phyloP scores from a whole-genome alignment of 2,329 filamentous ascomycete genomes.

The Pseudogymnoascus sp. region DNA sequence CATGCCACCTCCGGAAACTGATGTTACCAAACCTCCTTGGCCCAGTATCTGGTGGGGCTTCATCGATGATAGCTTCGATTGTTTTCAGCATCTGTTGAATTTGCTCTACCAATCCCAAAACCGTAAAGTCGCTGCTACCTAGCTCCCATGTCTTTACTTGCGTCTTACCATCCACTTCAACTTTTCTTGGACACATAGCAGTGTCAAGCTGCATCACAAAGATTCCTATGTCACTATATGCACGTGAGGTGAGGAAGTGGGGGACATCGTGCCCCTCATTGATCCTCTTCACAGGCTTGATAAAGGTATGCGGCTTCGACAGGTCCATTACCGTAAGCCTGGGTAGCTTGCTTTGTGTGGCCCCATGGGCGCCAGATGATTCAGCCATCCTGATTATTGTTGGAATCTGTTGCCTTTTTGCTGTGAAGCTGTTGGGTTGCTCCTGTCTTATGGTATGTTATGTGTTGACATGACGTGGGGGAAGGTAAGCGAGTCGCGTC shows the following conservation, averaged over 20 bases:
- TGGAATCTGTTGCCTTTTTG: background rate
- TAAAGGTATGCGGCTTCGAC: constrained; percentile 48
- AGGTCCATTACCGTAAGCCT: constrained; percentile 35
- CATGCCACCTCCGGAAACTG: constrained; percentile 79
- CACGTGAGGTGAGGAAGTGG: constrained; percentile 70
- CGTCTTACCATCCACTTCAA: constrained; percentile 29
- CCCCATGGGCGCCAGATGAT: background rate
- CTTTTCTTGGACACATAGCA: constrained; percentile 66
- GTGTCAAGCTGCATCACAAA: constrained; percentile 89
- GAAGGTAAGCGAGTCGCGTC: constrained; percentile 1
- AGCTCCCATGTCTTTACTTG: constrained; percentile 45
- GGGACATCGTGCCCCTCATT: constrained; percentile 75
- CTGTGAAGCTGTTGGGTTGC: background rate
- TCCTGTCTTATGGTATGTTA: background rate
- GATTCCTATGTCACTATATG: constrained; percentile 77
- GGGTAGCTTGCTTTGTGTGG: constrained; percentile 1
- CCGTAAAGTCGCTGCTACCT: constrained; percentile 33
- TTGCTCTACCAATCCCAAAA: constrained; percentile 43
- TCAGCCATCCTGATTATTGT: background rate
- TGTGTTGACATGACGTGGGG: constrained; percentile 5
- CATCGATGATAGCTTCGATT: constrained; percentile 60
- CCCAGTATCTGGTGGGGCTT: constrained; percentile 76
- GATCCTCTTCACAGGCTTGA: constrained; percentile 69
- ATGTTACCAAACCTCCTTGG: constrained; percentile 87
- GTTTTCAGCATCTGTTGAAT: constrained; percentile 59